A percentile compares a stretch with the other conserved stretches of the same genome.
These are phyloP conservation scores for Elsinoe australis DNA, from an alignment of 2,329 filamentous ascomycete species.

Conservation along the genomic window DNA sequence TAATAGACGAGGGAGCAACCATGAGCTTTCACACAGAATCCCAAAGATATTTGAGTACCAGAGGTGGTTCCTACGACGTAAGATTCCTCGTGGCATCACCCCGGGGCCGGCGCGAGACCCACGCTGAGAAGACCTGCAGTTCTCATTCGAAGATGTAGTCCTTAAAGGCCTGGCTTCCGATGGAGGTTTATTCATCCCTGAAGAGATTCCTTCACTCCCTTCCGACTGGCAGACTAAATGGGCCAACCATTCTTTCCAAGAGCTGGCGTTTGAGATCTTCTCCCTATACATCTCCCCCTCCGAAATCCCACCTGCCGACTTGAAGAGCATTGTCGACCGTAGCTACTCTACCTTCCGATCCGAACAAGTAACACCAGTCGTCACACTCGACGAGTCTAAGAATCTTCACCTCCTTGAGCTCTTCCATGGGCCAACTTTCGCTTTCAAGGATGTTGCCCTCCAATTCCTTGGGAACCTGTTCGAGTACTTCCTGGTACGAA, in stretches of 20 bases:
- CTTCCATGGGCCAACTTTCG: slow-evolving; percentile 91
- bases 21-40: slow-evolving; percentile 43
- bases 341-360: slow-evolving; percentile 87
- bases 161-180: slow-evolving; percentile 81
- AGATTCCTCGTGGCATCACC: slow-evolving; percentile 23
- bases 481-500: slow-evolving; percentile 72
- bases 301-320: slow-evolving; percentile 73
- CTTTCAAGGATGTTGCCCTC: slow-evolving; percentile 91
- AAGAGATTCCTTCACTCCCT: slow-evolving; percentile 63
- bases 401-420: slow-evolving; percentile 84
- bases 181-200: slow-evolving; percentile 82
- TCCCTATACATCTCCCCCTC: slow-evolving; percentile 75
- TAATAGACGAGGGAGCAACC: too few species aligned
- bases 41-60: slow-evolving; percentile 55
- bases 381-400: slow-evolving; percentile 61
- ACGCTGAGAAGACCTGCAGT: slow-evolving; percentile 42
- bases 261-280: slow-evolving; percentile 78
- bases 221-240: slow-evolving; percentile 60
- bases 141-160: slow-evolving; percentile 86
- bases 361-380: slow-evolving; percentile 67
- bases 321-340: slow-evolving; percentile 72
- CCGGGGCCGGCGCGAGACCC: slow-evolving; percentile 23
- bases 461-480: slow-evolving; percentile 96
- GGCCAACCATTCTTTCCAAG: slow-evolving; percentile 69
- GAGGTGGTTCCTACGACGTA: slow-evolving; percentile 57